phyloP scores from a whole-genome alignment of 257 asterid genomes.

The Schizonepeta tenuifolia region DNA sequence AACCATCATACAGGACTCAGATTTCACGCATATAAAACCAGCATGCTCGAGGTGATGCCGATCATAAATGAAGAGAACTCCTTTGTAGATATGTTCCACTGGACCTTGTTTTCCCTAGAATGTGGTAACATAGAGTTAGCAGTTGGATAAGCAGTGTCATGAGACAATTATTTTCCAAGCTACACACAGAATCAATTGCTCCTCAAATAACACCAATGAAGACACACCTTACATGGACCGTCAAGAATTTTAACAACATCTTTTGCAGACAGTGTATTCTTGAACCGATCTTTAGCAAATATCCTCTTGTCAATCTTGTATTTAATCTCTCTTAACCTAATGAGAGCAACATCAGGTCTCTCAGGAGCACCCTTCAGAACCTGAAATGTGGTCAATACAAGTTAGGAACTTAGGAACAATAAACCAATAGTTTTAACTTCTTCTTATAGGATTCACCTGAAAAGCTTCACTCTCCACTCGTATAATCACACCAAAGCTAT shows the following conservation, averaged over 20 bases:
- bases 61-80: slow-evolving; percentile 79
- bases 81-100: slow-evolving; percentile 82
- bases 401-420: slow-evolving; percentile 41
- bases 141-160: slow-evolving; percentile 12
- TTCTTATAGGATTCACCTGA: slow-evolving; percentile 55
- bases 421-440: slow-evolving; percentile 16
- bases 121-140: slow-evolving; percentile 21
- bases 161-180: slow-evolving; percentile 5
- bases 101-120: slow-evolving; percentile 93
- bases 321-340: slow-evolving; percentile 87
- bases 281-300: slow-evolving; percentile 70
- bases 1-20: slow-evolving; percentile 84
- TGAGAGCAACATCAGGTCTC: slow-evolving; percentile 93
- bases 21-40: slow-evolving; percentile 90
- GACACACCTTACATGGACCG: slow-evolving; percentile 85
- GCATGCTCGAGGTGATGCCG: slow-evolving; percentile 98
- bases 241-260: slow-evolving; percentile 88
- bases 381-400: slow-evolving; percentile 40
- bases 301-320: slow-evolving; percentile 76
- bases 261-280: slow-evolving; percentile 78
- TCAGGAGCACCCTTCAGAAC: slow-evolving; percentile 95
- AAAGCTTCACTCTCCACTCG: slow-evolving; percentile 97
- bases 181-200: background rate
- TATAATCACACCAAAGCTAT: slow-evolving; percentile 90
- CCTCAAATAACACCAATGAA: slow-evolving; percentile 11